phyloP scores from a whole-genome alignment of 2,329 filamentous ascomycete species.

The Magnaporthiopsis rhizophila region DNA sequence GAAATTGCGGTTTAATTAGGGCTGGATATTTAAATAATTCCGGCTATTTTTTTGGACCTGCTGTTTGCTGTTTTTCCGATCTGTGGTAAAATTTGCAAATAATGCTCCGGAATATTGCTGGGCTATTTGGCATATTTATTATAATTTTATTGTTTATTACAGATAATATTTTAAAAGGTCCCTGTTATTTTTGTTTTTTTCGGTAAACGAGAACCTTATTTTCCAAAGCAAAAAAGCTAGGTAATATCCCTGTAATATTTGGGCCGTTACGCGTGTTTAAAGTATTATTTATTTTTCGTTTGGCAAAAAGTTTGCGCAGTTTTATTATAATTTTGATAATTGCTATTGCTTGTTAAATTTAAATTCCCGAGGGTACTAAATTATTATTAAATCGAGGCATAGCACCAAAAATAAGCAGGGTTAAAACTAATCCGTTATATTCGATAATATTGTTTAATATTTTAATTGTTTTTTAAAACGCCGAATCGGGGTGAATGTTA shows the following conservation, averaged over 20 bases:
- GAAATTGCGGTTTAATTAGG: background rate
- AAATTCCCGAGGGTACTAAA: too few species aligned
- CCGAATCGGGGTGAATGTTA: too few species aligned
- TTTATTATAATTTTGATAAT: background rate
- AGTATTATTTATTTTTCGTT: background rate
- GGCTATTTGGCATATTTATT: background rate
- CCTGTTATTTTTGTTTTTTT: background rate
- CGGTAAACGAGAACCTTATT: background rate
- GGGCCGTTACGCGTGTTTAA: background rate
- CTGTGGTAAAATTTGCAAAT: too few species aligned
- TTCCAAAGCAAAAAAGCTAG: background rate
- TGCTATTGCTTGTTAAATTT: background rate
- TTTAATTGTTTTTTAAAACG: too few species aligned
- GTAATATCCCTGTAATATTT: background rate
- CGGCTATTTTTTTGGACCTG: background rate
- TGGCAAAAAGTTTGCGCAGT: background rate
- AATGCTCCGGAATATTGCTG: too few species aligned
- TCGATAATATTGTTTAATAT: background rate
- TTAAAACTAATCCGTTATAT: too few species aligned
- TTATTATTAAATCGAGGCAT: too few species aligned
- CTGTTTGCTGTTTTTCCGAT: background rate
- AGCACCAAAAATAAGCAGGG: too few species aligned
- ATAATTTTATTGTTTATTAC: background rate
- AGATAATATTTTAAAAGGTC: background rate
- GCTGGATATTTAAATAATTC: background rate